Evolutionary conservation across 495 filamentous ascomycete genomes (phyloP), one percentile per base, ranked within the genome.

Genomic region (Hyphodiscus hymeniophilus): DNA sequence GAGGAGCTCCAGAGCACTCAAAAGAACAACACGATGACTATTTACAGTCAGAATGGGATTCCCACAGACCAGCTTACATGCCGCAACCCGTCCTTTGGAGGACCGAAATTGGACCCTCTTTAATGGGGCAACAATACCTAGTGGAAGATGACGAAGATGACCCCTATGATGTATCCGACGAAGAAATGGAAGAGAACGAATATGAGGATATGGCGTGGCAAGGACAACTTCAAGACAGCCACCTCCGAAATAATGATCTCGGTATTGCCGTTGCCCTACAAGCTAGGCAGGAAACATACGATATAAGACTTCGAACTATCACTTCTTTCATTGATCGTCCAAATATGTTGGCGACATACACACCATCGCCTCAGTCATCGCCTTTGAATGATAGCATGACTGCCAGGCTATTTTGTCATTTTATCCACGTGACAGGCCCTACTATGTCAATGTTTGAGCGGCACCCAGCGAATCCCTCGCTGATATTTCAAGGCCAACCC

Each of bases 391-490:
- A 97, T 58, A 74, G 79, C 2, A 80, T 82, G 47, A 94, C 88
- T 1, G 89, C 89, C 8, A 77, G 84, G 26, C 79, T 96, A 13
- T 98, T 97, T 61, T 82, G 83, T 59, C 89, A 97, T 66, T 98
- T 96, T 63, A 79, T 96, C 21, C 82, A 88, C 55, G 82, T 90
- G 7, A 95, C 89, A 2, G 92, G 84, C 0, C 89, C 91, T 1
- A 84, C 76, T 53, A 73, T 97, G 51, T 94, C 90, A 2, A 74
- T 95, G 20, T 95, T 85, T 54, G 91, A 97, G 62, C 74, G 92
- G 26, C 79, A 89, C 64, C 81, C 85, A 11, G 75, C 81, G 13
- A 90, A 94, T 60, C 77, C 89, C 1, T 77, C 85, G 0, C 75
- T 81, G 32, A 71, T 88, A 42, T 82, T 90, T 54, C 72, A 70